phyloP scores from a whole-genome alignment of 768 basidiomycete species.

The Paxillus involutus region DNA sequence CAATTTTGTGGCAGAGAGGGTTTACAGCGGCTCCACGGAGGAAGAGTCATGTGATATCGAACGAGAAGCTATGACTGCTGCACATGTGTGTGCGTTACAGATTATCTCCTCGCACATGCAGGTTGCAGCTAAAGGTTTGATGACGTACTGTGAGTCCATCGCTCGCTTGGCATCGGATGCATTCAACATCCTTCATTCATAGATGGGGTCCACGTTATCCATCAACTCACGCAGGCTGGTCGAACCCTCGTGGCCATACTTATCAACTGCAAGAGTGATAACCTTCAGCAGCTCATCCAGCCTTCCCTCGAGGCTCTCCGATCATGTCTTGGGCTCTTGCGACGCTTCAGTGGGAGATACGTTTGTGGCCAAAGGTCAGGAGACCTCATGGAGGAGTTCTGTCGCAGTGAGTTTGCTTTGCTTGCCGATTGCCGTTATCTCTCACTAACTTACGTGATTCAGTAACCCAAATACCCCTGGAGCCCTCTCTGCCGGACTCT shows the following conservation, averaged over 20 bases:
- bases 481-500: conserved; percentile 57
- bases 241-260: conserved; percentile 86
- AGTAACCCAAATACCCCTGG: conserved; percentile 88
- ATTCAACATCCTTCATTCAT: conserved; percentile 13
- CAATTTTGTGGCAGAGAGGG: conserved; percentile 71
- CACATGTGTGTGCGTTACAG: conserved; percentile 75
- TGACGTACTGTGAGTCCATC: conserved; percentile 85
- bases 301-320: conserved; percentile 83
- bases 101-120: conserved; percentile 83
- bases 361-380: conserved; percentile 89
- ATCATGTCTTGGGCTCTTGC: conserved; percentile 83
- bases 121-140: conserved; percentile 82
- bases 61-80: conserved; percentile 72
- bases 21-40: conserved; percentile 39
- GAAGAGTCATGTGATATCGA: conserved; percentile 70
- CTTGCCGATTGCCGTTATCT: not conserved
- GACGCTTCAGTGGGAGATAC: conserved; percentile 89
- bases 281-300: conserved; percentile 72
- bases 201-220: conserved; percentile 96
- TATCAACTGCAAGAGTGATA: conserved; percentile 83
- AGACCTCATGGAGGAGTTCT: conserved; percentile 94
- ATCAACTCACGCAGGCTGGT: conserved; percentile 92
- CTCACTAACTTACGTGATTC: conserved; percentile 13
- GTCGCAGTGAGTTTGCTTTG: conserved; percentile 58
- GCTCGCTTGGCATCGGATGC: conserved; percentile 1